Percentiles rank a stretch among this genome's conserved stretches.
These are phyloP conservation scores for Obba rivulosa DNA, from an alignment of 768 basidiomycete species.

Conservation along the genomic window DNA sequence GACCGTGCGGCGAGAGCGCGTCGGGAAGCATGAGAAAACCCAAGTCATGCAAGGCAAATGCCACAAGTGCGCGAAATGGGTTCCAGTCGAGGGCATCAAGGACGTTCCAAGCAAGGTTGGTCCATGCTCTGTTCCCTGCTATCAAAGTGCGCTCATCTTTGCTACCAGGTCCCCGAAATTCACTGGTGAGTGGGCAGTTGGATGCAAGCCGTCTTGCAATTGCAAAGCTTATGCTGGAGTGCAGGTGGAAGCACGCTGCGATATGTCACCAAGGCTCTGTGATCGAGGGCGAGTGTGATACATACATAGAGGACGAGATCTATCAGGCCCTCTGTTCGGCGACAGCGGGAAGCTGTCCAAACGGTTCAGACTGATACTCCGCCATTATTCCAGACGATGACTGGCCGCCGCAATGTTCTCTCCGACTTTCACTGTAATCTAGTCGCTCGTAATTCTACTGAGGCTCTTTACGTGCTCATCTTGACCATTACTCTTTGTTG, in stretches of 20 bases:
- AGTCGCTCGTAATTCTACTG: no score
- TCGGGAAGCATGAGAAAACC: constrained; percentile 55
- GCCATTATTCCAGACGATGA: no score
- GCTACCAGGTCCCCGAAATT: constrained; percentile 58
- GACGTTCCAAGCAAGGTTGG: constrained; percentile 65
- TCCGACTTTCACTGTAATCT: no score
- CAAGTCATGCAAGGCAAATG: constrained; percentile 67
- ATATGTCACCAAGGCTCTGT: constrained; percentile 60
- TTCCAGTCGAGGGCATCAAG: constrained; percentile 68
- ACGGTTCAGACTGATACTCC: no score
- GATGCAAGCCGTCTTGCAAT: background rate
- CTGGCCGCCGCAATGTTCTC: no score
- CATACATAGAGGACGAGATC: constrained; percentile 45
- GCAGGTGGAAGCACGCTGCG: constrained; percentile 82
- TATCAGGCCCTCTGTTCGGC: constrained; percentile 4
- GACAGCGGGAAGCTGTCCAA: no score
- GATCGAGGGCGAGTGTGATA: constrained; percentile 51
- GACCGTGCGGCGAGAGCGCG: constrained; percentile 34
- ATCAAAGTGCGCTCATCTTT: background rate
- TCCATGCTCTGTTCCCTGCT: background rate
- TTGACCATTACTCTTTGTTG: no score
- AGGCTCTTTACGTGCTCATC: no score
- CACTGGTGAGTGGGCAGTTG: constrained; percentile 46
- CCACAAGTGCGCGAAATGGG: constrained; percentile 72
- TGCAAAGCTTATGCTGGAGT: background rate